Evolutionary conservation across 331 rosid species (phyloP), one percentile per base, ranked within the genome.

Genomic region (Erythrophleum ivorense): DNA sequence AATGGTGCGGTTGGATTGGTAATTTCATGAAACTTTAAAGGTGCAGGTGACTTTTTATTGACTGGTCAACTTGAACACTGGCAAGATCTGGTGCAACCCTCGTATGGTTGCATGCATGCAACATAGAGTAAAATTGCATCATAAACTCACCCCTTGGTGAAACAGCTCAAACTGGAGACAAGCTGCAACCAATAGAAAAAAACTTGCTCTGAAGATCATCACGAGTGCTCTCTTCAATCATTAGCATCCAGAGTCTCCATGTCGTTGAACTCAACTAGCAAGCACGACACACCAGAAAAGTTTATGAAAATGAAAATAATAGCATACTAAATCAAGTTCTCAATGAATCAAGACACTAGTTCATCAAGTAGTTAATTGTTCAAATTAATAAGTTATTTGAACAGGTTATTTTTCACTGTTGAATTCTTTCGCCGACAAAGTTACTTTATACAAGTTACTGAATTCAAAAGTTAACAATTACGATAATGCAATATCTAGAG

Each of bases 241-340:
- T 67, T 40, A 36, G 10, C 38, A 43, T 19, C 3, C 69, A 14
- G n/a, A 18, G 13, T 43, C 18, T 69, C 55, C 74, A 45, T 21
- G 12, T 69, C 38, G 8, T 45, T 69, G 55, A 67, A 12, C 64
- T 58, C 64, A 58, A 0, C 31, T 18, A 40, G 53, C 34, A 67
- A n/a, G 73, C 72, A 38, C 73, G 10, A n/a, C 53, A 67, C 71
- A 69, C 34, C 73, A 9, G 54, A 43, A 68, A 19, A 18, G 9
- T 68, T 19, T n/a, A 41, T 55, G 31, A 55, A 55, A n/a, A 7
- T 9, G 15, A n/a, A 41, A 9, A 43, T 9, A 67, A 18, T 6
- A 40, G 43, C 49, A 40, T 66, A 66, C 43, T 18, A 40, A 68
- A 40, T 68, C 34, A 41, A 55, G 10, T 55, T 55, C 11, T 16